These are phyloP conservation scores for Capsicum pubescens DNA, from an alignment of 257 asterid genomes.

Conservation along the genomic window DNA sequence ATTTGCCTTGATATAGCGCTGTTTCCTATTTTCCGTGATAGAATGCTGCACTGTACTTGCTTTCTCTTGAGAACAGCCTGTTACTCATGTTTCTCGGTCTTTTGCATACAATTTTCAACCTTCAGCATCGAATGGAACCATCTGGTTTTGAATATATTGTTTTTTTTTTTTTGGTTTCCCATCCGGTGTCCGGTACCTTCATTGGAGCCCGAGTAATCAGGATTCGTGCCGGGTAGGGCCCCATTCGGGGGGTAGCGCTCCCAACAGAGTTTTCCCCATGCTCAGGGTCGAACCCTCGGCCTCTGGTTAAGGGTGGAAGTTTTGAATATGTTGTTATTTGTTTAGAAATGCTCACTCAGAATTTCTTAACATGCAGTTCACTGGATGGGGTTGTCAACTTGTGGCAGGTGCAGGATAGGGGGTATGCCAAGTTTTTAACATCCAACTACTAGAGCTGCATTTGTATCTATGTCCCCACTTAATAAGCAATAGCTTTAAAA, in stretches of 20 bases:
- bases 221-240: too few species aligned
- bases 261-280: too few species aligned
- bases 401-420: conserved; percentile 67
- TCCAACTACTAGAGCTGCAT: conserved; percentile 30
- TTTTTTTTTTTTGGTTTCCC: not conserved
- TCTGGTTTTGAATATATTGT: conserved; percentile 10
- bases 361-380: conserved; percentile 59
- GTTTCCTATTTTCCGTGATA: conserved; percentile 8
- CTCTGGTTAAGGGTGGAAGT: not conserved
- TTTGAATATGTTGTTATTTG: not conserved
- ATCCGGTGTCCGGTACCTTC: too few species aligned
- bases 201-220: too few species aligned
- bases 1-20: not conserved
- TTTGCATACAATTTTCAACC: conserved; percentile 13
- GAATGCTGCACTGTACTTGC: not conserved
- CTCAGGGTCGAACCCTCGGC: too few species aligned
- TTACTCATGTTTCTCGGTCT: conserved; percentile 4
- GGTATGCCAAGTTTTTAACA: conserved; percentile 46
- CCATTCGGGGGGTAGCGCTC: too few species aligned
- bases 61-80: conserved; percentile 4
- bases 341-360: conserved; percentile 25
- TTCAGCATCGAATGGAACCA: not conserved
- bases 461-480: not conserved
- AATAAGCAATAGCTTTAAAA: not conserved
- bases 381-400: conserved; percentile 79